Base-by-base conservation (phyloP, 345 rosid species). In the Carallia brachiata region DNA sequence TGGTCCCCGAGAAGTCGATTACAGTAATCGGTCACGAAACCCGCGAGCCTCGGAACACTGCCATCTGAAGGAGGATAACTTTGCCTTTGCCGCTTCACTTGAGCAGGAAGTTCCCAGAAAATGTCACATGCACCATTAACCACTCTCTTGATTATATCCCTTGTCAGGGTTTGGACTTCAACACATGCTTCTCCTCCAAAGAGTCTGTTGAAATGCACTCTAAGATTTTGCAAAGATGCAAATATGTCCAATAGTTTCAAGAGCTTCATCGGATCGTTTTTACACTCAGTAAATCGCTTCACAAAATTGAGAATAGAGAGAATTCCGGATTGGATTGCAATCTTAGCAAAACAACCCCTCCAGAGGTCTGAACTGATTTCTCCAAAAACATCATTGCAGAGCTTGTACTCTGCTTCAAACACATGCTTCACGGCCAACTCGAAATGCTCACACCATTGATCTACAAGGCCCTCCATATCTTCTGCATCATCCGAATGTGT, bases 31-130 rank as follows among this genome's bases (percentile, higher is more conserved):
- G 88, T 91, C 39, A 90, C 86, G 28, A 87, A 87, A 44, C 75
- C 79, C 59, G 86, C 96, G 17, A 94, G 88, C 61, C 66, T 79
- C 0, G 96, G 97, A 36, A 94, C 77, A 48, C 80, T 75, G 0
- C 87, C 87, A 36, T 91, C 85, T 59, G 70, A 68, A 7, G 89
- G 88, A 31, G 97, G 91, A 23, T 70, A 44, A 15, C 64, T 79
- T 65, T 68, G 72, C 82, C 97, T 85, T 44, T 90, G 93, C 48
- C 77, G 75, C 83, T 85, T 79, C 36, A 91, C 93, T 50, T 91
- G 95, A 39, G 48, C 61, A 32, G 93, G 82, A 27, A 91, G 79
- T 76, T 90, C 95, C 87, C 83, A 85, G 79, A 91, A 94, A 67
- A 94, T 84, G 48, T 87, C 90, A 56, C 83, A 73, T 4, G 80